These are phyloP conservation scores for Sesbania bispinosa DNA, from an alignment of 306 rosid genomes.

Conservation along the genomic window DNA sequence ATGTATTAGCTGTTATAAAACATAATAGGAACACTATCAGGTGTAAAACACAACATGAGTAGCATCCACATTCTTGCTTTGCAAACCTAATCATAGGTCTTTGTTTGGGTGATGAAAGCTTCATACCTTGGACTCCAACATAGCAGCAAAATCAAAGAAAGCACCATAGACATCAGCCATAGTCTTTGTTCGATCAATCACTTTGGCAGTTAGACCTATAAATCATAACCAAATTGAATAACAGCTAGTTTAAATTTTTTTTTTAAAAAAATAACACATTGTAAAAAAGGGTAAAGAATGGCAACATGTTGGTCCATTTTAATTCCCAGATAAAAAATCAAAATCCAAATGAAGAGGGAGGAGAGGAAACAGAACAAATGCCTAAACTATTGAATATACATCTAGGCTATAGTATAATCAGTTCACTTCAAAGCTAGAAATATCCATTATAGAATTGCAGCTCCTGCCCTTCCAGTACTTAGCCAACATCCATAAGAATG, in stretches of 20 bases:
- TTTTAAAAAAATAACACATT: neutral
- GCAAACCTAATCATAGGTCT: conserved; percentile 17
- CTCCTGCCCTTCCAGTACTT: neutral
- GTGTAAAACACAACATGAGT: neutral
- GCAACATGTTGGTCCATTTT: neutral
- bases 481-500: neutral
- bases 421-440: conserved; percentile 9
- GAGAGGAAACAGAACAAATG: neutral
- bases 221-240: conserved; percentile 27
- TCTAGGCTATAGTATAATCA: neutral
- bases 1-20: conserved; percentile 1
- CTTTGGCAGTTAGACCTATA: conserved; percentile 92
- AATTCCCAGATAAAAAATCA: neutral
- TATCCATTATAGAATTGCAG: neutral
- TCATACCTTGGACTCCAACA: conserved; percentile 78
- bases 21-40: neutral
- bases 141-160: conserved; percentile 80
- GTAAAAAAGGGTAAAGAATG: neutral
- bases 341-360: neutral
- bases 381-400: conserved; percentile 3
- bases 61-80: neutral
- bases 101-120: conserved; percentile 13
- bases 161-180: conserved; percentile 87
- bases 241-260: neutral
- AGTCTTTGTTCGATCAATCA: conserved; percentile 80